Percentiles rank a stretch among this genome's conserved stretches.
These are phyloP conservation scores for Clavariopsis aquatica DNA, from an alignment of 495 filamentous ascomycete genomes.

Conservation along the genomic window DNA sequence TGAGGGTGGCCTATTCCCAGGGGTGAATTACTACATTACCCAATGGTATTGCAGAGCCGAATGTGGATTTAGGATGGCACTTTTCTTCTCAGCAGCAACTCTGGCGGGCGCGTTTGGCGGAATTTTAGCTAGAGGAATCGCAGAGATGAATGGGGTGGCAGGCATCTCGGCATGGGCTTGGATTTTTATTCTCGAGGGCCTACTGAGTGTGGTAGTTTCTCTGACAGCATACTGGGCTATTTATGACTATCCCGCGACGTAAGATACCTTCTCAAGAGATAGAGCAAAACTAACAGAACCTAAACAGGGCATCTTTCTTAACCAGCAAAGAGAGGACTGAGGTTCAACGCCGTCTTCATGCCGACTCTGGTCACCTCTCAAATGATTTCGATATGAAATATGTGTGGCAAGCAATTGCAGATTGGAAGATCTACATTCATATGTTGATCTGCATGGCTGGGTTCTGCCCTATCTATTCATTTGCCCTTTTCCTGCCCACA, in stretches of 20 bases:
- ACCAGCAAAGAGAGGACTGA: constrained; percentile 69
- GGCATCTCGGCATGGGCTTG: constrained; percentile 72
- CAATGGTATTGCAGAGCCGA: constrained; percentile 77
- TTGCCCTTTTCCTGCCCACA: constrained; percentile 84
- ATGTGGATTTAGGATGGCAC: constrained; percentile 73
- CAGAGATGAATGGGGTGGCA: constrained; percentile 68
- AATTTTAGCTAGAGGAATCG: constrained; percentile 74
- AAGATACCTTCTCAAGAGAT: no score
- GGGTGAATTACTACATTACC: constrained; percentile 82
- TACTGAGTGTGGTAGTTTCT: constrained; percentile 24
- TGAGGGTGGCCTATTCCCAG: constrained; percentile 84
- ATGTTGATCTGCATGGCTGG: constrained; percentile 47
- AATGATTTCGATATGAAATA: constrained; percentile 77
- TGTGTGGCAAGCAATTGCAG: constrained; percentile 71
- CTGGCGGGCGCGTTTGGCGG: constrained; percentile 84
- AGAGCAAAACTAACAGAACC: constrained; percentile 49
- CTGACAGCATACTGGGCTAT: constrained; percentile 41
- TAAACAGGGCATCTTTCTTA: constrained; percentile 77
- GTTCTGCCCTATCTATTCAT: constrained; percentile 76
- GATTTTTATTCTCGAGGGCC: constrained; percentile 58
- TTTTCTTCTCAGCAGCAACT: constrained; percentile 88
- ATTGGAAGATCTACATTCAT: constrained; percentile 83
- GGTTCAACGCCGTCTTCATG: constrained; percentile 69
- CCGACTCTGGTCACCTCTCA: constrained; percentile 69
- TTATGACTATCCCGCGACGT: constrained; percentile 48